Conservation (phyloP, 192 early-diverging fungal species). For the Oehlia diaphana region DNA sequence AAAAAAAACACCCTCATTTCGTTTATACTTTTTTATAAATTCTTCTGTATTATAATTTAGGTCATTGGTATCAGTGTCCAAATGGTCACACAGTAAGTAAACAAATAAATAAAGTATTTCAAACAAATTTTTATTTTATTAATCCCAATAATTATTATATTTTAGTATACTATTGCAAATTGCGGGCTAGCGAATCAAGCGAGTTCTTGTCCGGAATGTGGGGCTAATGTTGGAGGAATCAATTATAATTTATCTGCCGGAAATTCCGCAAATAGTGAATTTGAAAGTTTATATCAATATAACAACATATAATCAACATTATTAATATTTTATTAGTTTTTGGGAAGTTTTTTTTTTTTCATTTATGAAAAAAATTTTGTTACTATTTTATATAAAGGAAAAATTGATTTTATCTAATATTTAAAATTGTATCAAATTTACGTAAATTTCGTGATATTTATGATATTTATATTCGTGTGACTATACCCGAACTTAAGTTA, state of each 20-base stretch:
- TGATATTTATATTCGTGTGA: too few relatives aligned
- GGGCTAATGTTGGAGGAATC: neutral
- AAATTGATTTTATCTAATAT: too few relatives aligned
- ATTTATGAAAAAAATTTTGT: too few relatives aligned
- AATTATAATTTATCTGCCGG: neutral
- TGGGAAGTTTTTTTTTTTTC: too few relatives aligned
- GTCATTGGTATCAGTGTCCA: neutral
- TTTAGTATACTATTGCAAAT: constrained; percentile 2
- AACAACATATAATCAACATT: neutral
- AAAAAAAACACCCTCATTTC: neutral
- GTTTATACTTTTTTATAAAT: neutral
- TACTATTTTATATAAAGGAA: too few relatives aligned
- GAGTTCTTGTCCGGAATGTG: neutral
- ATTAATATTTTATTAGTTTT: too few relatives aligned
- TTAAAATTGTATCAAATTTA: too few relatives aligned
- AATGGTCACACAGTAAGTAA: neutral
- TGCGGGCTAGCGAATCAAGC: neutral
- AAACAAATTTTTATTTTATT: neutral
- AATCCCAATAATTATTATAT: neutral
- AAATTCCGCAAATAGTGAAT: neutral
- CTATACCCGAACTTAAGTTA: too few relatives aligned
- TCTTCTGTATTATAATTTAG: neutral
- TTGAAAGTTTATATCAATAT: neutral
- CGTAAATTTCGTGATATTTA: too few relatives aligned
- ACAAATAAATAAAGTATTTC: neutral